Conservation (phyloP, 2,329 filamentous ascomycete species). For the Colletotrichum eremochloae region DNA sequence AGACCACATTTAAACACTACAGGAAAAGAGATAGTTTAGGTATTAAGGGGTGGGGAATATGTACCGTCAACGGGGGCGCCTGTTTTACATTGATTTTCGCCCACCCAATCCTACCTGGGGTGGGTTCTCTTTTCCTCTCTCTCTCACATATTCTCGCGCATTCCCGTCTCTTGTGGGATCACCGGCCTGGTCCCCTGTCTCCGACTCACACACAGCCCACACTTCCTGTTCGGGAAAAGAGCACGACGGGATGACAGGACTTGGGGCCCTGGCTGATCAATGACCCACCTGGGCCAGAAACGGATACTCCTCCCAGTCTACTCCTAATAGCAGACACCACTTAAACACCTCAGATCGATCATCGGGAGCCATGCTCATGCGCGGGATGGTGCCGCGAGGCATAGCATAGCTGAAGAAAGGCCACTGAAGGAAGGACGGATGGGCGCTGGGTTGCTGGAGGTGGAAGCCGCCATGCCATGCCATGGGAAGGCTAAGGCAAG, state of each 20-base stretch:
- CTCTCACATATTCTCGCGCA: slow-evolving; percentile 3
- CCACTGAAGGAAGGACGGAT: neutral
- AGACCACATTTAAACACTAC: too few species aligned
- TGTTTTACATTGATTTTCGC: slow-evolving; percentile 54
- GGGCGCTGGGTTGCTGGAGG: neutral
- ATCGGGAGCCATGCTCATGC: slow-evolving; percentile 1
- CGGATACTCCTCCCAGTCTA: neutral
- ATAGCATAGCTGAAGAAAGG: neutral
- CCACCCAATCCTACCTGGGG: slow-evolving; percentile 23
- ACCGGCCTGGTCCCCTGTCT: slow-evolving; percentile 17
- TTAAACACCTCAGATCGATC: neutral
- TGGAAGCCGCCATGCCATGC: slow-evolving; percentile 4
- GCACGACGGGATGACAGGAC: slow-evolving; percentile 34
- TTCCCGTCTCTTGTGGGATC: slow-evolving; percentile 19
- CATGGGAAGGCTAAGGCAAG: slow-evolving; percentile 22
- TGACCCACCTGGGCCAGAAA: neutral
- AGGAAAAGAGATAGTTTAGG: too few species aligned
- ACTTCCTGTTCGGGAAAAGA: slow-evolving; percentile 29
- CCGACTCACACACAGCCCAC: slow-evolving; percentile 32
- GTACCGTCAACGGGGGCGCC: slow-evolving; percentile 40
- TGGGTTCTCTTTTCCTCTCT: slow-evolving; percentile 6
- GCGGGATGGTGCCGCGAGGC: neutral
- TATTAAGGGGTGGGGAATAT: slow-evolving; percentile 20
- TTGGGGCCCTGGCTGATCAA: slow-evolving; percentile 6
- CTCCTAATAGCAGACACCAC: slow-evolving; percentile 17